Conservation (phyloP, 2,329 filamentous ascomycete species). For the Xylariaceae sp. region DNA sequence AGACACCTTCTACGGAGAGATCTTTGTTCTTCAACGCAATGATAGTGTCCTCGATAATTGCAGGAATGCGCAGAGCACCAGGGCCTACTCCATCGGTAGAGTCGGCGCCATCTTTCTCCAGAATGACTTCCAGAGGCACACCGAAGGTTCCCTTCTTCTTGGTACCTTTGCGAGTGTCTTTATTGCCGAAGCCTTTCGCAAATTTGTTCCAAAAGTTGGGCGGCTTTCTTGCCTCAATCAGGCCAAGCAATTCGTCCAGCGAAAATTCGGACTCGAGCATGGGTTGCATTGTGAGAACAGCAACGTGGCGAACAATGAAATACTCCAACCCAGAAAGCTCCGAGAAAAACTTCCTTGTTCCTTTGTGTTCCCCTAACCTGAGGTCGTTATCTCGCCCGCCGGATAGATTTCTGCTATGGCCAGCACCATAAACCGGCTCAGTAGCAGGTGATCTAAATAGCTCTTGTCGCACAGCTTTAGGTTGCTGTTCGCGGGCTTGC, state of each 20-base stretch:
- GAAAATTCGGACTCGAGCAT: conserved; percentile 85
- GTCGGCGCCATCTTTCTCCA: conserved; percentile 91
- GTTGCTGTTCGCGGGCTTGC: conserved; percentile 85
- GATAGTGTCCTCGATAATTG: conserved; percentile 91
- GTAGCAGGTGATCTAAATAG: conserved; percentile 53
- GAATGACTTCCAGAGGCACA: conserved; percentile 79
- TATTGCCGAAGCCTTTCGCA: conserved; percentile 84
- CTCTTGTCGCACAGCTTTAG: conserved; percentile 69
- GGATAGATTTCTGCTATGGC: conserved; percentile 62
- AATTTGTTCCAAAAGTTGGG: conserved; percentile 98
- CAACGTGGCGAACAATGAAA: conserved; percentile 93
- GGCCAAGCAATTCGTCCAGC: conserved; percentile 84
- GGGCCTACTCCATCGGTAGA: conserved; percentile 97
- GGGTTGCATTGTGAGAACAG: conserved; percentile 91
- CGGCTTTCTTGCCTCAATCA: conserved; percentile 87
- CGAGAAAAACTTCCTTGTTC: conserved; percentile 83
- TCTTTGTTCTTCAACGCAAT: conserved; percentile 98
- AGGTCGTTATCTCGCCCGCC: conserved; percentile 48
- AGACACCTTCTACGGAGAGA: conserved; percentile 96
- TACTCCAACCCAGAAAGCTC: conserved; percentile 94
- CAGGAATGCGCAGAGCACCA: conserved; percentile 82
- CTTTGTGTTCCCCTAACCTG: conserved; percentile 49
- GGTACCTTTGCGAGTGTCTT: conserved; percentile 68
- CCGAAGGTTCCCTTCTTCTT: conserved; percentile 96
- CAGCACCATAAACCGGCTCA: conserved; percentile 62